phyloP scores from a whole-genome alignment of 257 asterid species.

The Hygrophila difformis region DNA sequence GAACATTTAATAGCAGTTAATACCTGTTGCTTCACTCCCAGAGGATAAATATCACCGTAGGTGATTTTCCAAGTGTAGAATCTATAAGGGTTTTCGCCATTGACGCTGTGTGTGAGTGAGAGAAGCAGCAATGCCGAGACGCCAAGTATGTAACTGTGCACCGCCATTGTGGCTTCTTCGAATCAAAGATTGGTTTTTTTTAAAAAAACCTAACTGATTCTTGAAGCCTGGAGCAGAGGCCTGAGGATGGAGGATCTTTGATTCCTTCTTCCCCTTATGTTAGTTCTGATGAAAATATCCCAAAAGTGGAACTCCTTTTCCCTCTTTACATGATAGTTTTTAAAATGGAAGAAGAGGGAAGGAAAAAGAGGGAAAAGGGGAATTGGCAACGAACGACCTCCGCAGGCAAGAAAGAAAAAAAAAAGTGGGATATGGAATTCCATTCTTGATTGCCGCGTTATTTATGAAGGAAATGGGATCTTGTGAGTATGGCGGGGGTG shows the following conservation, averaged over 20 bases:
- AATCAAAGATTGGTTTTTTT: no score
- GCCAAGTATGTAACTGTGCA: conserved; percentile 21
- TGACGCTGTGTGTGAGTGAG: conserved; percentile 20
- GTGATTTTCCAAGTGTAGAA: conserved; percentile 81
- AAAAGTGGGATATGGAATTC: not conserved
- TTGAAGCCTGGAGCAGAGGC: no score
- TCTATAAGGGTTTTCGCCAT: conserved; percentile 76
- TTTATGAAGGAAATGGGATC: no score
- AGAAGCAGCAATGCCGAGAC: conserved; percentile 22
- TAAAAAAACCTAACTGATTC: no score
- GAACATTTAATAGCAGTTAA: not conserved
- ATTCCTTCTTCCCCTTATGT: no score
- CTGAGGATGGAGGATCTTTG: no score
- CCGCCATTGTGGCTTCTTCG: conserved; percentile 26
- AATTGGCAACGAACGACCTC: not conserved
- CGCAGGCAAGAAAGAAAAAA: no score
- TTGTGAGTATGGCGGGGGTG: not conserved
- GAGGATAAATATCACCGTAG: conserved; percentile 66
- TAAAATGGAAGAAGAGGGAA: not conserved
- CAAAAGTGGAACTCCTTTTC: conserved; percentile 18
- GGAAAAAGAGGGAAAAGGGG: not conserved
- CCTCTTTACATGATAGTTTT: not conserved
- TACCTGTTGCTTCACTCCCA: conserved; percentile 89
- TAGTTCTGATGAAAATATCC: conserved; percentile 2
- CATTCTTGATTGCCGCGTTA: not conserved